A percentile compares a stretch with the other conserved stretches of the same genome.
Conservation (phyloP, 2,329 filamentous ascomycete genomes). For the Fusarium papillatum region DNA sequence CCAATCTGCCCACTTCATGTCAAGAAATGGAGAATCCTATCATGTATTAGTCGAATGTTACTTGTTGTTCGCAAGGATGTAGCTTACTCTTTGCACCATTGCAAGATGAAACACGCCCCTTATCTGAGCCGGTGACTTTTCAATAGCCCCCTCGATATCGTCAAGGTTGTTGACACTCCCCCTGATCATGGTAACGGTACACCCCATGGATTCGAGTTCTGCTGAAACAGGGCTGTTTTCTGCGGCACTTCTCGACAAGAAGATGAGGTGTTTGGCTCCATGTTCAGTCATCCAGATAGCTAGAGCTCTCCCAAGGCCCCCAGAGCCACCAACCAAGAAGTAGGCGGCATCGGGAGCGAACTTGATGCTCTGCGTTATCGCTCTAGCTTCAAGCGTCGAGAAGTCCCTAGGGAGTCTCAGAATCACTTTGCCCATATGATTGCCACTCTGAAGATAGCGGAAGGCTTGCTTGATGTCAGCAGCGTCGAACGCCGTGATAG, state of each 20-base stretch:
- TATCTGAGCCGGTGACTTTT: constrained; percentile 17
- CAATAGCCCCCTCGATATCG: constrained; percentile 24
- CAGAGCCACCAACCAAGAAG: constrained; percentile 41
- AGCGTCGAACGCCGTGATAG: constrained; percentile 11
- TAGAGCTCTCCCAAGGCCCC: constrained; percentile 40
- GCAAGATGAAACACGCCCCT: constrained; percentile 46
- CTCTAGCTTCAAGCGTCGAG: not conserved
- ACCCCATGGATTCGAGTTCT: constrained; percentile 30
- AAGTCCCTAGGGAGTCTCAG: not conserved
- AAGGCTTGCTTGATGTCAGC: constrained; percentile 20
- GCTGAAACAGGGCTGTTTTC: constrained; percentile 14
- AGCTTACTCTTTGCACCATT: constrained; percentile 42
- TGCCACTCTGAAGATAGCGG: constrained; percentile 29
- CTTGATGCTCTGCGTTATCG: not conserved
- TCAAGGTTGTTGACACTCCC: constrained; percentile 11
- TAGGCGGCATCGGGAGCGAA: constrained; percentile 25
- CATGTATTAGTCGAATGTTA: not conserved
- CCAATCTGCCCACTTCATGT: constrained; percentile 45
- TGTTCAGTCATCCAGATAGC: constrained; percentile 31
- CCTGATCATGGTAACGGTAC: constrained; percentile 1
- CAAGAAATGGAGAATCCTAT: constrained; percentile 47
- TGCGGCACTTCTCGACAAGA: constrained; percentile 46
- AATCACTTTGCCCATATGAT: constrained; percentile 20
- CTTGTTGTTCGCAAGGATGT: not conserved
- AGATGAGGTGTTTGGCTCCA: constrained; percentile 44